Base-by-base conservation (phyloP, 148 eudicot species). In the Chenopodium berlandieri region DNA sequence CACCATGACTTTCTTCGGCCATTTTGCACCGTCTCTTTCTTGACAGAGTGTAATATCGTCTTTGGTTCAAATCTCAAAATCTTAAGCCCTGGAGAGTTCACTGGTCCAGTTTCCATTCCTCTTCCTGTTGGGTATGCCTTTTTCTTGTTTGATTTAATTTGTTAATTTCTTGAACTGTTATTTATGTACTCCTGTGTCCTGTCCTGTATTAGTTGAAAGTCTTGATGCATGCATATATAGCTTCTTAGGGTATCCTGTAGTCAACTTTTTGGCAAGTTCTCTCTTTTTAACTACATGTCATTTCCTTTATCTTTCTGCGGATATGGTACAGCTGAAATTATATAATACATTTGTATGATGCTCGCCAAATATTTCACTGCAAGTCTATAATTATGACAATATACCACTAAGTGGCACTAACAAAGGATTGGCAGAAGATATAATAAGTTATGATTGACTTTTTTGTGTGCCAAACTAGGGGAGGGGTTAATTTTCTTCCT, bases 1-100 rank as follows among this genome's bases (percentile, higher is more conserved):
- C 91, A 91, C 65, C 93, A 91, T 58, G 91, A 91, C 87, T 91
- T 91, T 65, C 76, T 91, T 48, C 84, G 93, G 5, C 93, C 91
- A 31, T 91, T 91, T 81, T 90, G 93, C 71, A 90, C 93, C 5
- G 88, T 89, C 27, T 91, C 91, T 4, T 91, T 91, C 81, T 85
- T 91, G 84, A 70, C 88, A 9, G 79, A 91, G 83, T 89, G 91
- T 81, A 85, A 91, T 20, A 91, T 91, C 76, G 73, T 91, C 47
- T 88, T 91, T 34, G 91, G 93, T 50, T 78, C 85, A 8, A 88
- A 83, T 79, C 78, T 91, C 56, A 91, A 89, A 83, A 78, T 88
- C 63, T 32, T 77, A 22, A 84, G 86, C 1, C 88, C 89, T 0
- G 90, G 91, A 54, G 91, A 88, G 78, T 91, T 89, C 80, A 81